Conservation (phyloP, 106 monocot genomes). For the Apostasia shenzhenica region DNA sequence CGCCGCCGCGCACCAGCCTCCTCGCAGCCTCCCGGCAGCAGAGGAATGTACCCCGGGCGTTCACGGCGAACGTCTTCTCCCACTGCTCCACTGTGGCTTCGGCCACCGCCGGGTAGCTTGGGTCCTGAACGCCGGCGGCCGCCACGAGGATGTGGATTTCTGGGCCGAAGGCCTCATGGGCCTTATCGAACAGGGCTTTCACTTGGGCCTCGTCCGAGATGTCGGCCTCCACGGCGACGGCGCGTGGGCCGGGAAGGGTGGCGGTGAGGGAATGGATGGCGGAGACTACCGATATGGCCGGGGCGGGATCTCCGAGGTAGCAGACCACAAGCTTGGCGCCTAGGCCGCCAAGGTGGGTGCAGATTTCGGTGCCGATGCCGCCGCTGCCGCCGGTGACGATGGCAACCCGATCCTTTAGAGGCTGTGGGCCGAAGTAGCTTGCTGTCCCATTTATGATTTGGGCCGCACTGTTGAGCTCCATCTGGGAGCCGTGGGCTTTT, state of each 20-base stretch:
- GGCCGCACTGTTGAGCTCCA: no score
- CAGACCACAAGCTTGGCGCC: slow-evolving; percentile 11
- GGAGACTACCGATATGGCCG: neutral
- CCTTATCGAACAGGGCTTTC: slow-evolving; percentile 10
- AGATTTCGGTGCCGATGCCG: slow-evolving; percentile 18
- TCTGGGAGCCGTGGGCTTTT: no score
- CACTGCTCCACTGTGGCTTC: slow-evolving; percentile 1
- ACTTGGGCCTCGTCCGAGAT: slow-evolving; percentile 6
- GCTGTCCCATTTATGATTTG: no score
- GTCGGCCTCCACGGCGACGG: slow-evolving; percentile 14
- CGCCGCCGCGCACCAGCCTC: slow-evolving; percentile 11
- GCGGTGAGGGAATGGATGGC: neutral
- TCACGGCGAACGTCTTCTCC: slow-evolving; percentile 9
- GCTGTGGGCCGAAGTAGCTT: neutral
- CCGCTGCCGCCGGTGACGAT: slow-evolving; percentile 18
- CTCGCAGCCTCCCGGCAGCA: slow-evolving; percentile 15
- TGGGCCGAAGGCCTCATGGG: slow-evolving; percentile 14
- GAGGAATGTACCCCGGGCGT: slow-evolving; percentile 15
- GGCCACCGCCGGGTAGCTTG: slow-evolving; percentile 3
- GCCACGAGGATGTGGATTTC: slow-evolving; percentile 7
- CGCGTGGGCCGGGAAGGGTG: neutral
- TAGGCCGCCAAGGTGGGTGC: slow-evolving; percentile 19
- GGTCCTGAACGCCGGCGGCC: slow-evolving; percentile 10
- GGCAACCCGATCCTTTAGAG: slow-evolving; percentile 11
- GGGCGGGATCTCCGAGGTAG: slow-evolving; percentile 15